Evolutionary conservation across 768 basidiomycete genomes (phyloP), one percentile per base, ranked within the genome.

Genomic region (Guyanaporus albipodus): DNA sequence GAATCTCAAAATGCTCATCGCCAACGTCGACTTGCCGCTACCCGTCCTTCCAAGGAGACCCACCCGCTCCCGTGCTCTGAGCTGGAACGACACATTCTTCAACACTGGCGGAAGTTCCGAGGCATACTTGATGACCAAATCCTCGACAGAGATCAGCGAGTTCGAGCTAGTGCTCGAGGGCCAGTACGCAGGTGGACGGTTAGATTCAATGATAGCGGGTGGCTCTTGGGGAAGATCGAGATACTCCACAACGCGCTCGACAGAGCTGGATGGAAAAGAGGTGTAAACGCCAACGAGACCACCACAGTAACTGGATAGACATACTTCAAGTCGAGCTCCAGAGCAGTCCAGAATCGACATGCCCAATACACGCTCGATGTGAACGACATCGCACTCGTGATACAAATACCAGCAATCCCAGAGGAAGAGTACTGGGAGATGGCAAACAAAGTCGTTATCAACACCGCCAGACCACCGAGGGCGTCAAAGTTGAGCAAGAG

Each of bases 201-300:
- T 78, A 0, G 76, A 75, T 53, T 91, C 84, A 39, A 92, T 84
- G 48, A 85, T 59, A 0, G 83, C 74, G 3, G 89, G 82, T 0
- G 93, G 86, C 60, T 95, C 91, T 63, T 91, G 89, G 0, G 91
- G 91, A 6, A 96, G 74, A 42, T 89, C 79, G 21, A 95, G 80
- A 70, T 94, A 95, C 72, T 95, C 92, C 7, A 91, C 82, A 12
- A 94, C 77, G 48, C 93, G 87, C 64, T 97, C 92, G 5, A 95
- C 90, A 11, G 89, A 86, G 70, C 87, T 90, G 42, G 12, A 34
- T 9, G 10, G 6, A 44, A 28, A n/a, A n/a, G n/a, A n/a, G n/a
- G n/a, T n/a, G n/a, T n/a, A n/a, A n/a, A n/a, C n/a, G n/a, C n/a
- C n/a, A n/a, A n/a, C n/a, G n/a, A n/a, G n/a, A n/a, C n/a, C n/a